Conservation (phyloP, 2,329 filamentous ascomycete genomes). For the Talaromyces sp. region DNA sequence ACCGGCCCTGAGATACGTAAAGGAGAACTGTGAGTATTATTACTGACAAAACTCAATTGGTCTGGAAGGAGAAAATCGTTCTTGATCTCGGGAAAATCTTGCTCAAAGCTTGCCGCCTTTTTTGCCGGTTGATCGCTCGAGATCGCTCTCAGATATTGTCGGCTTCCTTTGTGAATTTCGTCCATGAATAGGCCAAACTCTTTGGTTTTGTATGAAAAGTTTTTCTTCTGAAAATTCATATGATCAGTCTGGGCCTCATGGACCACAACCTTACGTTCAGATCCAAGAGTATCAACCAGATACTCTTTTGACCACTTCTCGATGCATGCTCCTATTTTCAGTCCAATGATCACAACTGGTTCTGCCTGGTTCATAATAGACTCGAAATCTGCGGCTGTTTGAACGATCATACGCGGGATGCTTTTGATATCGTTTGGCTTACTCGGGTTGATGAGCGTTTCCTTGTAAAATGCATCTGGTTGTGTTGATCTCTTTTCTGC, state of each 20-base stretch:
- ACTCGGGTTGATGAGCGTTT: constrained; percentile 20
- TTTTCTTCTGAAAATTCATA: constrained; percentile 81
- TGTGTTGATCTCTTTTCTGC: constrained; percentile 18
- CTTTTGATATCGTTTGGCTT: constrained; percentile 18
- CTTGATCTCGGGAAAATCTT: constrained; percentile 69
- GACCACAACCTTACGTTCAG: constrained; percentile 64
- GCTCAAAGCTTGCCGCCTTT: constrained; percentile 63
- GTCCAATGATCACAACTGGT: constrained; percentile 63
- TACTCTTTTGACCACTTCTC: constrained; percentile 66
- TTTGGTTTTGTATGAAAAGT: constrained; percentile 72
- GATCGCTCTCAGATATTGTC: constrained; percentile 74
- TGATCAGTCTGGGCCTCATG: constrained; percentile 64
- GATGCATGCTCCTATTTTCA: constrained; percentile 66
- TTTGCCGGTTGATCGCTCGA: constrained; percentile 67
- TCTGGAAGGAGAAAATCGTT: constrained; percentile 67
- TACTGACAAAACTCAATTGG: constrained; percentile 55
- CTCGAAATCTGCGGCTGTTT: constrained; percentile 57
- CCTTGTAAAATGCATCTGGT: constrained; percentile 7
- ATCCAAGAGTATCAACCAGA: constrained; percentile 60
- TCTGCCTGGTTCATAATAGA: constrained; percentile 55
- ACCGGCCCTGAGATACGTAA: constrained; percentile 75
- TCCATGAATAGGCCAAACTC: constrained; percentile 65
- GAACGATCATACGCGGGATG: constrained; percentile 55
- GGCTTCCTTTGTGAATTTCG: constrained; percentile 56
- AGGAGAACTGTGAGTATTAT: constrained; percentile 73